phyloP scores from a whole-genome alignment of 257 asterid genomes.

The Ajuga chamaepitys region DNA sequence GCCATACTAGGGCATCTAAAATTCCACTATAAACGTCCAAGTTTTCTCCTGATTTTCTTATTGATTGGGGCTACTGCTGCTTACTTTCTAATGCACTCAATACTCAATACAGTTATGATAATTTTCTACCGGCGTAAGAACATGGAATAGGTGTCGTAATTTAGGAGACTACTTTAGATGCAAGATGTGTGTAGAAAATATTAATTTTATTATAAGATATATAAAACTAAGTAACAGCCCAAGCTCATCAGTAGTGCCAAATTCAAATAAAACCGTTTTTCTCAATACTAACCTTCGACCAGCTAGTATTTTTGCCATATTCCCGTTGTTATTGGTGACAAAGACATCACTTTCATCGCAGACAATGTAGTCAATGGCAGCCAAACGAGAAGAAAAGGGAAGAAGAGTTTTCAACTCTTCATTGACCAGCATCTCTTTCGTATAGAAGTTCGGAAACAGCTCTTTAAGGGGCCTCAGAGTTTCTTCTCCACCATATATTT shows the following conservation, averaged over 20 bases:
- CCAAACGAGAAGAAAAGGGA: constrained; percentile 91
- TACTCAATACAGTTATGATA: no score
- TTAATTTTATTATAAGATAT: no score
- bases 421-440: constrained; percentile 83
- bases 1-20: neutral
- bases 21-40: no score
- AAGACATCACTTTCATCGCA: constrained; percentile 98
- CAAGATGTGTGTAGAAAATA: no score
- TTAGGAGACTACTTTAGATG: no score
- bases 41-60: no score
- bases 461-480: constrained; percentile 88
- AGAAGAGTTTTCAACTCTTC: constrained; percentile 72
- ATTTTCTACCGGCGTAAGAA: no score
- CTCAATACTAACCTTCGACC: constrained; percentile 67
- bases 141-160: no score
- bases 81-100: no score
- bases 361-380: constrained; percentile 88
- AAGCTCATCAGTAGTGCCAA: no score
- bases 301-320: constrained; percentile 98
- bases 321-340: constrained; percentile 93
- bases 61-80: no score
- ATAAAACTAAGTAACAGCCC: no score
- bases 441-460: constrained; percentile 89
- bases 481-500: constrained; percentile 96
- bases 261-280: constrained; percentile 5